phyloP scores from a whole-genome alignment of 331 rosid genomes.

The Ulmus americana region DNA sequence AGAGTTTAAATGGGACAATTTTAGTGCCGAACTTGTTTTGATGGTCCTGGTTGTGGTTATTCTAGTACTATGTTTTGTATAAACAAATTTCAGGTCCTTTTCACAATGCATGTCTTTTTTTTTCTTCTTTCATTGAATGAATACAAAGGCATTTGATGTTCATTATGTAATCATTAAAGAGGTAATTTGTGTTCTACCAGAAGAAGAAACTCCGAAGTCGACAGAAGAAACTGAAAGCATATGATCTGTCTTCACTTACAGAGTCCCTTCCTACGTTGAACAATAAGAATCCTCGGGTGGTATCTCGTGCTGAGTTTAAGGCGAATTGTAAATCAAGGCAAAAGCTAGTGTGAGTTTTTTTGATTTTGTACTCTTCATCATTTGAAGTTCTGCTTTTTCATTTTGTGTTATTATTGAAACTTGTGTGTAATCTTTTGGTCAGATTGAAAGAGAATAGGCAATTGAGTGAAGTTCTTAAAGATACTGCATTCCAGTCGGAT shows the following conservation, averaged over 20 bases:
- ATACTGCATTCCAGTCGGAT: conserved; percentile 48
- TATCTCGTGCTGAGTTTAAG: conserved; percentile 29
- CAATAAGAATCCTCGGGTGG: conserved; percentile 19
- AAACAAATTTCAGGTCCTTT: not conserved
- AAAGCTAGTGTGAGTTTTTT: conserved; percentile 50
- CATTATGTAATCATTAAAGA: conserved; percentile 4
- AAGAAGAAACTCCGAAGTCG: conserved; percentile 55
- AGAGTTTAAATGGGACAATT: too few species aligned
- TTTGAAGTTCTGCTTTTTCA: conserved; percentile 6
- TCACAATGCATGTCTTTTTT: too few species aligned
- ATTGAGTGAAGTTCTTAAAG: conserved; percentile 41
- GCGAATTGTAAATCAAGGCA: conserved; percentile 51
- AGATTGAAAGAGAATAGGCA: conserved; percentile 65
- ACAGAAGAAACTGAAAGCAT: conserved; percentile 67
- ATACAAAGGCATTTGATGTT: not conserved
- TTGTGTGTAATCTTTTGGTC: conserved; percentile 22
- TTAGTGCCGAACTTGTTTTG: too few species aligned
- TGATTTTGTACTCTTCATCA: conserved; percentile 10
- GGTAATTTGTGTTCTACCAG: conserved; percentile 28
- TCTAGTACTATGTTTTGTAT: not conserved
- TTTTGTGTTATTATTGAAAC: not conserved
- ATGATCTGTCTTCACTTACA: conserved; percentile 55
- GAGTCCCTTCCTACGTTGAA: conserved; percentile 60
- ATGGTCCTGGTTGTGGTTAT: too few species aligned
- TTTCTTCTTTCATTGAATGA: not conserved